These are phyloP conservation scores for Moniliella sp. DNA, from an alignment of 1,284 basidiomycete species.

Conservation along the genomic window DNA sequence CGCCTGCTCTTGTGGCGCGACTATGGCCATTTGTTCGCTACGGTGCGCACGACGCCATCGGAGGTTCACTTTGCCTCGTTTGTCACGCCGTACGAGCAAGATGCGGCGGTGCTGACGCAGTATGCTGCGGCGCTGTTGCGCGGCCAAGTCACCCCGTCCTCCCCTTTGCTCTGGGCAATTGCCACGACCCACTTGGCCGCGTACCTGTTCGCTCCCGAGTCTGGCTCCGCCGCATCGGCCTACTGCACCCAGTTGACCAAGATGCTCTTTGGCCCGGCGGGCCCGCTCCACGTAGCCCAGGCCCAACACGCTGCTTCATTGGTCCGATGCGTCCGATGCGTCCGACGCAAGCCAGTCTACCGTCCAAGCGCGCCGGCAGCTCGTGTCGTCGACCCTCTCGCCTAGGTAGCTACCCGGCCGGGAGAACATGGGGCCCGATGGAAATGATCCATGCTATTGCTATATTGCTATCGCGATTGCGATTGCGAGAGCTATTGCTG, in stretches of 20 bases:
- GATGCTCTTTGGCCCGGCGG: neutral
- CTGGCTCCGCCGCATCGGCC: too few relatives aligned
- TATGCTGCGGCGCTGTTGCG: slow-evolving; percentile 6
- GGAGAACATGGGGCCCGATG: too few relatives aligned
- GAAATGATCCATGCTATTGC: too few relatives aligned
- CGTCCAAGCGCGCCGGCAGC: too few relatives aligned
- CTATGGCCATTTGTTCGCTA: slow-evolving; percentile 40
- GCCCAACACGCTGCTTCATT: too few relatives aligned
- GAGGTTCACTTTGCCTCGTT: neutral
- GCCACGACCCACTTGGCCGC: neutral
- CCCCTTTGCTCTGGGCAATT: neutral
- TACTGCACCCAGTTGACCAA: neutral
- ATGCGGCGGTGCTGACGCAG: slow-evolving; percentile 4
- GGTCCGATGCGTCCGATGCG: too few relatives aligned
- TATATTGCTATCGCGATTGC: too few relatives aligned
- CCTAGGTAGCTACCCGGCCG: too few relatives aligned
- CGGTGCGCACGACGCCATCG: slow-evolving; percentile 7
- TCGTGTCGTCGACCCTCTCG: too few relatives aligned
- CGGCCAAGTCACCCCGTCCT: slow-evolving; percentile 14
- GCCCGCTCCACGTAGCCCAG: neutral
- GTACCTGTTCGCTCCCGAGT: neutral
- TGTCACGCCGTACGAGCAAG: slow-evolving; percentile 2
- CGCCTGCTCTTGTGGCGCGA: slow-evolving; percentile 66
- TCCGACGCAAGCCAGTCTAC: too few relatives aligned
- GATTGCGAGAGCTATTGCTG: too few relatives aligned